Percentiles rank a stretch among this genome's conserved stretches.
Conservation (phyloP, 805 yeast genomes). For the Priceomyces medius region DNA sequence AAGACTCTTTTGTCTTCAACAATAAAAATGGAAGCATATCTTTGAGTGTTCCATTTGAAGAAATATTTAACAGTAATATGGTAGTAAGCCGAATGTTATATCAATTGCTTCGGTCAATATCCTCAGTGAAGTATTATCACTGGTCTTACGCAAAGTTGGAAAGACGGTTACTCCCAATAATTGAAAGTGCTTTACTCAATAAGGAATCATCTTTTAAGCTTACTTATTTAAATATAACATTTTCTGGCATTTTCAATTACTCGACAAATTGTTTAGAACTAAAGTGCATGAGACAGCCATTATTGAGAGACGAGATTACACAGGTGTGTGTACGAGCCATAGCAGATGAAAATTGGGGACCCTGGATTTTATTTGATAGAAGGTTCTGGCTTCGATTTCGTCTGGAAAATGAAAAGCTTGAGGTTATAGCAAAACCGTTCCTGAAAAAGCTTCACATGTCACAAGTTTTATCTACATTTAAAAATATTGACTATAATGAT, state of each 20-base stretch:
- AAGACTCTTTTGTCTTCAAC: neutral
- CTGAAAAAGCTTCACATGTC: slow-evolving; percentile 9
- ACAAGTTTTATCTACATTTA: neutral
- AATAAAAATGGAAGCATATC: slow-evolving; percentile 4
- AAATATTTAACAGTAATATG: neutral
- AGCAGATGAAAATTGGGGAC: slow-evolving; percentile 16
- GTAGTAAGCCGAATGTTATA: slow-evolving; percentile 32
- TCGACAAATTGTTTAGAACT: slow-evolving; percentile 5
- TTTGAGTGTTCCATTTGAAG: slow-evolving; percentile 2
- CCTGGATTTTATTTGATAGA: slow-evolving; percentile 39
- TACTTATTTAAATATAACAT: slow-evolving; percentile 22
- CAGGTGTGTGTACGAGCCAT: neutral
- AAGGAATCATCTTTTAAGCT: slow-evolving; percentile 10
- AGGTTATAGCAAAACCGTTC: slow-evolving; percentile 15
- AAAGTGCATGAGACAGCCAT: slow-evolving; percentile 22
- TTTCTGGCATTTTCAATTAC: slow-evolving; percentile 5
- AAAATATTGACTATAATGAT: neutral
- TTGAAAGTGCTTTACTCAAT: slow-evolving; percentile 10
- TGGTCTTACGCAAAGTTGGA: slow-evolving; percentile 42
- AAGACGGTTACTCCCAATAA: slow-evolving; percentile 27
- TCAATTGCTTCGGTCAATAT: slow-evolving; percentile 22
- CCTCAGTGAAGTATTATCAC: slow-evolving; percentile 35
- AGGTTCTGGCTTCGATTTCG: slow-evolving; percentile 36
- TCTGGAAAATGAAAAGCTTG: neutral
- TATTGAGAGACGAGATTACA: slow-evolving; percentile 12